phyloP scores from a whole-genome alignment of 306 rosid species.

The Acacia crassicarpa region DNA sequence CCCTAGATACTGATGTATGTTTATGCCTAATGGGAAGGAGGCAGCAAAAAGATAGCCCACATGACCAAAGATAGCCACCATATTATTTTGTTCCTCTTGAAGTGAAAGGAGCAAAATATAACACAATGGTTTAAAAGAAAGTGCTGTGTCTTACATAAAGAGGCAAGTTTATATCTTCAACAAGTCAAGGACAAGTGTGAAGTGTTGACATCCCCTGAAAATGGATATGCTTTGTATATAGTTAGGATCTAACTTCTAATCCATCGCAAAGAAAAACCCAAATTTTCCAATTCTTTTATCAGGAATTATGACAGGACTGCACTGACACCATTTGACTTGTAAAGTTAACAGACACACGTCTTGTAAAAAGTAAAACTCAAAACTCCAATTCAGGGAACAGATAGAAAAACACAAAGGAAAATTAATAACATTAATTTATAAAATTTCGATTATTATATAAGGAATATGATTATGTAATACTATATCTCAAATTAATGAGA shows the following conservation, averaged over 20 bases:
- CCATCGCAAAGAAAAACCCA: conserved; percentile 15
- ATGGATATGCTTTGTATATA: conserved; percentile 10
- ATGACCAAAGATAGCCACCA: neutral
- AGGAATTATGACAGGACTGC: neutral
- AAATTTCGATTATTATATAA: neutral
- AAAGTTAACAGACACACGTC: neutral
- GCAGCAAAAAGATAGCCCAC: conserved; percentile 9
- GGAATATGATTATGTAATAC: neutral
- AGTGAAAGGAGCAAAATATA: neutral
- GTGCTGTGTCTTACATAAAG: neutral
- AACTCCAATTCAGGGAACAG: neutral
- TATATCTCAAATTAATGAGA: neutral
- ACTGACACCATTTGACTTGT: neutral
- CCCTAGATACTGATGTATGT: neutral
- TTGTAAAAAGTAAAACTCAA: neutral
- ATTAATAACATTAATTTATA: neutral
- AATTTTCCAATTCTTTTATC: neutral
- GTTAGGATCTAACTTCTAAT: conserved; percentile 16
- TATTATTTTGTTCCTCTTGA: neutral
- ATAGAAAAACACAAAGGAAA: neutral
- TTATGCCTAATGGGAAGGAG: neutral
- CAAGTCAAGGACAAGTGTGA: neutral
- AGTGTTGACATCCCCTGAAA: conserved; percentile 6
- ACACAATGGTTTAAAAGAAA: neutral
- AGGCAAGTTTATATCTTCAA: conserved; percentile 7